Percentiles rank a stretch among this genome's conserved stretches.
phyloP scores from a whole-genome alignment of 2,329 filamentous ascomycete species.

The Mariannaea elegans region DNA sequence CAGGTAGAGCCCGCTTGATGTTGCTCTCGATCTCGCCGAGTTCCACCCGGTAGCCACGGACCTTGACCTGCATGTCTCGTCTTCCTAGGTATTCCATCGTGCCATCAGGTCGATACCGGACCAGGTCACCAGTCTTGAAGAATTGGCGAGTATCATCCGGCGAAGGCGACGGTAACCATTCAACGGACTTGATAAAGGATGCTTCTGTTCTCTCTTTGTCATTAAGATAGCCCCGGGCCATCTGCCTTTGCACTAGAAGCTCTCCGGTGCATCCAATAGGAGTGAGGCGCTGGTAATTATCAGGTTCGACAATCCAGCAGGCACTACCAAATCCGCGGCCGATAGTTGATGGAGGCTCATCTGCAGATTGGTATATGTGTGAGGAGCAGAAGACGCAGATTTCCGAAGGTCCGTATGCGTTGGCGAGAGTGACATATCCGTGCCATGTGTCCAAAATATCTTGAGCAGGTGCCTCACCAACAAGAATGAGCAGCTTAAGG shows the following conservation, averaged over 20 bases:
- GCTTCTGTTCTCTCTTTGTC: slow-evolving; percentile 27
- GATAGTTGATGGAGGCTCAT: background rate
- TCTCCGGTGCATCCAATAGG: background rate
- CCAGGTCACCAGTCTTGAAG: background rate
- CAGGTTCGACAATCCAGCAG: no score
- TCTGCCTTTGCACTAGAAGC: background rate
- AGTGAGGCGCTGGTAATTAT: background rate
- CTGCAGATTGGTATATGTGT: no score
- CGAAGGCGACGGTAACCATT: background rate
- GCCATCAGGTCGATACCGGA: slow-evolving; percentile 35
- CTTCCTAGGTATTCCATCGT: background rate
- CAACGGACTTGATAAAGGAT: slow-evolving; percentile 40
- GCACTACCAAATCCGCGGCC: background rate
- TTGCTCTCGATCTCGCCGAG: slow-evolving; percentile 10
- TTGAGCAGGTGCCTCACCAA: background rate
- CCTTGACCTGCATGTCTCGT: background rate
- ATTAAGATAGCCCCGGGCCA: background rate
- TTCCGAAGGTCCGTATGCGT: background rate
- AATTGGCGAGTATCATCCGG: background rate
- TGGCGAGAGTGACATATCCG: no score
- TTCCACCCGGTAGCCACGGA: background rate
- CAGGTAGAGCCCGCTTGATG: background rate
- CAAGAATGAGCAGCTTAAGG: background rate
- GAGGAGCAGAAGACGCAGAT: background rate
- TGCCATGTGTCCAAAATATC: no score